Base-by-base conservation (phyloP, 768 basidiomycete genomes). In the Termitomyces sp. region DNA sequence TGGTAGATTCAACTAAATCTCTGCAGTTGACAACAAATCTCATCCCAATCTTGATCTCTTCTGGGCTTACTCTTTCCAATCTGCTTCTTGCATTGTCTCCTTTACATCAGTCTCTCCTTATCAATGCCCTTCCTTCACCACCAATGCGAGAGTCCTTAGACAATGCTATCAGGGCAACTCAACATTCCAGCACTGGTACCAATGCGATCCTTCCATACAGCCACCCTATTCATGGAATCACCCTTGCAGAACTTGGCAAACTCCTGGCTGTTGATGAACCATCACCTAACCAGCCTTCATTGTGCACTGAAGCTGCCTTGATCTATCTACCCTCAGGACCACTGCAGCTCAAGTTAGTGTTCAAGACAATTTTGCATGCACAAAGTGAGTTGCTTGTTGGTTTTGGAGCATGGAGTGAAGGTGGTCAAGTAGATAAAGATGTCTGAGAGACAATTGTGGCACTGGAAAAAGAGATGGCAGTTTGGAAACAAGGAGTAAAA, bases 201-300 rank as follows among this genome's bases (percentile, higher is more conserved):
- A n/a, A n/a, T n/a, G n/a, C n/a, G n/a, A n/a, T n/a, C 77, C 0
- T 92, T 18, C 70, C 74, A 0, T 68, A 74, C 10, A 89, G 88
- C 2, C 94, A 96, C 68, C 92, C 94, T 0, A 80, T 88, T 1
- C 79, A 90, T 1, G 91, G 83, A 0, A 73, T 95, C 24, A 84
- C 88, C 4, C 73, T 87, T 7, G 85, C 87, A 2, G 93, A 95
- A 68, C 75, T 92, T 6, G 92, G 90, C 0, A 94, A 93, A 72
- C 72, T 94, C 8, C 76, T 94, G n/a, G n/a, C n/a, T n/a, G n/a
- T n/a, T n/a, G n/a, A n/a, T n/a, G n/a, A n/a, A n/a, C n/a, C n/a
- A n/a, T 69, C 71, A 3, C 81, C 84, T 4, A 68, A 68, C 2
- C 58, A 64, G 36, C 58, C 63, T 14, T 20, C 60, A 20, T 54